Base-by-base conservation (phyloP, 2,329 filamentous ascomycete species). In the Chaetoscypha palmicola region DNA sequence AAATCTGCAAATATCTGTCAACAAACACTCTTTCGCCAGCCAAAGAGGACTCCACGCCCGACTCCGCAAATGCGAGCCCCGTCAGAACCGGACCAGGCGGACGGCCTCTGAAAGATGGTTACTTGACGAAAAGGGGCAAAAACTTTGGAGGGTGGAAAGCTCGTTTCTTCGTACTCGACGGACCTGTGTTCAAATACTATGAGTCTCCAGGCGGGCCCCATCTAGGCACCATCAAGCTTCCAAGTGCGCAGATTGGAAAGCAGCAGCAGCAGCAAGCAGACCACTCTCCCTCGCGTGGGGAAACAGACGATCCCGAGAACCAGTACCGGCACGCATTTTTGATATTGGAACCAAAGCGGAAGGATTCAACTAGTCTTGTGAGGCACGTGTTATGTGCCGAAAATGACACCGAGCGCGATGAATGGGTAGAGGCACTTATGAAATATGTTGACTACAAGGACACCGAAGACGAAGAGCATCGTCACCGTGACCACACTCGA, bases 111-210 rank as follows among this genome's bases (percentile, higher is more conserved):
- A 88, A 87, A 59, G 90, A 82, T 60, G 92, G 92, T 7, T 98
- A 97, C 64, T 69, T 98, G 38, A 97, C 92, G 2, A 98, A 98
- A 69, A 79, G 86, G 55, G 92, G 92, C 38, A 98, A 98, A 72
- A 97, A 97, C 59, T 98, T 98, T 67, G 92, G 92, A 40, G 92
- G 92, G 38, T 98, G 92, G 92, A 98, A 98, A 66, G 90, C 89
- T 9, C 70, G 81, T 45, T 85, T 79, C 58, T 86, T 86, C 58
- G 72, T 83, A 11, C 68, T 86, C 3, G 77, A 86, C 55, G 81
- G 80, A 8, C 76, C 82, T 4, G 73, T 82, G 45, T 68, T 98
- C 57, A 89, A 85, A 57, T 98, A 98, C 62, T 97, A 86, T 58
- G 92, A 98, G 65, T 79, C 84, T 2, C 89, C 88, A 2, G 90